Evolutionary conservation across 108 stramenopile species (phyloP).

Genomic region (Ochromonas danica): DNA sequence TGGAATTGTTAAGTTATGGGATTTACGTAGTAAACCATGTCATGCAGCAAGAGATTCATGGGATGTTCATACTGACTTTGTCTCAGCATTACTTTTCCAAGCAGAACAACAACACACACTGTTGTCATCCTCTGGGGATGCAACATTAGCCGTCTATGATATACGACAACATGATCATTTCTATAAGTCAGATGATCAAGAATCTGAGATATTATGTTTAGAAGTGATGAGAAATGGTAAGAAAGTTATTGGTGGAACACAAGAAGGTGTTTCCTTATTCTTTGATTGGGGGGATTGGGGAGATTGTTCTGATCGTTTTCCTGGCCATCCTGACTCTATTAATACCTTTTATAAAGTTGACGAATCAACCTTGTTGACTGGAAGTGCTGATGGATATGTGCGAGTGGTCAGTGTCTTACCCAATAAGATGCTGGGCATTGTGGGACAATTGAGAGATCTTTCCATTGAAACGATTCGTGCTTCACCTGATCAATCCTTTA

Average conservation of each 20-base stretch:
- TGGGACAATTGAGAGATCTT: neutral
- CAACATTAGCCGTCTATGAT: conserved; percentile 39
- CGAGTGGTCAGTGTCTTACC: conserved; percentile 84
- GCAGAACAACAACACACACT: neutral
- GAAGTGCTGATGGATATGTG: conserved; percentile 85
- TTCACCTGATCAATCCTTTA: conserved; percentile 55
- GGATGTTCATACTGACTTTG: conserved; percentile 36
- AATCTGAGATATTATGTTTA: conserved; percentile 84
- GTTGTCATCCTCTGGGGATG: conserved; percentile 12
- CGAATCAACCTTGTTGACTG: conserved; percentile 88
- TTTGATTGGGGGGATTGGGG: conserved; percentile 87
- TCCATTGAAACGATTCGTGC: neutral
- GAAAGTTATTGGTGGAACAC: conserved; percentile 80
- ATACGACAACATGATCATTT: conserved; percentile 31
- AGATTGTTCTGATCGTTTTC: conserved; percentile 82
- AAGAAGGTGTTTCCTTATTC: conserved; percentile 75
- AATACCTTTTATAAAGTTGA: conserved; percentile 82
- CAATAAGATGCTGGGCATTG: conserved; percentile 54
- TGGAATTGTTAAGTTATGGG: conserved; percentile 28
- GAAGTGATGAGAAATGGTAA: conserved; percentile 72
- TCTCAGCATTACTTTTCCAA: conserved; percentile 31
- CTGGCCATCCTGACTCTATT: conserved; percentile 81
- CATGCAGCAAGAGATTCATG: conserved; percentile 67
- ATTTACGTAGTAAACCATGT: neutral
- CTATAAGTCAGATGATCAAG: conserved; percentile 77